A percentile compares a stretch with the other conserved stretches of the same genome.
These are phyloP conservation scores for Tolypocladium pustulatum DNA, from an alignment of 2,329 filamentous ascomycete species.

Conservation along the genomic window DNA sequence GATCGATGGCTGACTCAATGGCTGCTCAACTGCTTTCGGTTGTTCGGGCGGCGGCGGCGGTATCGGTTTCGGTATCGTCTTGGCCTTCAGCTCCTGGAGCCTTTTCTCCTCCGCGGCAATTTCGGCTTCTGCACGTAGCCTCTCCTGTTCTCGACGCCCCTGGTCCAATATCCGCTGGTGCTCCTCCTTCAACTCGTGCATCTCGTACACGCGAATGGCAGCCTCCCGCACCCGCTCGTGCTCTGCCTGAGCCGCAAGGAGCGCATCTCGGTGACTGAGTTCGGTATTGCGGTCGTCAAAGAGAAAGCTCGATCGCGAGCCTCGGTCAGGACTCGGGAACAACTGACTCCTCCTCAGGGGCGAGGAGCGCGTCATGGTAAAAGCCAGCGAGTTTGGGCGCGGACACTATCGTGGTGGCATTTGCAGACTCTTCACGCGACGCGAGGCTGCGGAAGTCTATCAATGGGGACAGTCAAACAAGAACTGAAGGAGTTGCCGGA, in stretches of 20 bases:
- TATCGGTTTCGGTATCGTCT: slow-evolving; percentile 32
- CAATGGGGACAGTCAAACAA: neutral
- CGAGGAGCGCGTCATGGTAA: slow-evolving; percentile 32
- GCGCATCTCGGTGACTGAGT: slow-evolving; percentile 51
- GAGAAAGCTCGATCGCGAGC: slow-evolving; percentile 50
- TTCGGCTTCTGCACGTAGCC: slow-evolving; percentile 31
- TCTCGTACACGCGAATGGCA: slow-evolving; percentile 36
- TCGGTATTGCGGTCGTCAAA: slow-evolving; percentile 51
- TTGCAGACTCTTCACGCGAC: neutral
- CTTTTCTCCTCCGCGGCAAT: slow-evolving; percentile 36
- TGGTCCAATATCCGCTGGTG: slow-evolving; percentile 30
- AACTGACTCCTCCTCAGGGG: slow-evolving; percentile 27
- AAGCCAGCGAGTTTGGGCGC: neutral
- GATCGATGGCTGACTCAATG: slow-evolving; percentile 3
- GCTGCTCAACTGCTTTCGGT: slow-evolving; percentile 9
- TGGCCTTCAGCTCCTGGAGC: slow-evolving; percentile 35
- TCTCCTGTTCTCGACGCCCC: slow-evolving; percentile 35
- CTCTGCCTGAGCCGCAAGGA: slow-evolving; percentile 53
- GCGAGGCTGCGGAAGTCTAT: neutral
- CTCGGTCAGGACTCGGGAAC: slow-evolving; percentile 29
- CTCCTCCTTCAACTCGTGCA: slow-evolving; percentile 35
- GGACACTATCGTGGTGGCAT: slow-evolving; percentile 11
- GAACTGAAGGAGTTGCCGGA: neutral
- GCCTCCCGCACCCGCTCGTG: slow-evolving; percentile 53
- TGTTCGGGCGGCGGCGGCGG: slow-evolving; percentile 22